These are phyloP conservation scores for Citropsis articulata DNA, from an alignment of 345 rosid genomes.

Conservation along the genomic window DNA sequence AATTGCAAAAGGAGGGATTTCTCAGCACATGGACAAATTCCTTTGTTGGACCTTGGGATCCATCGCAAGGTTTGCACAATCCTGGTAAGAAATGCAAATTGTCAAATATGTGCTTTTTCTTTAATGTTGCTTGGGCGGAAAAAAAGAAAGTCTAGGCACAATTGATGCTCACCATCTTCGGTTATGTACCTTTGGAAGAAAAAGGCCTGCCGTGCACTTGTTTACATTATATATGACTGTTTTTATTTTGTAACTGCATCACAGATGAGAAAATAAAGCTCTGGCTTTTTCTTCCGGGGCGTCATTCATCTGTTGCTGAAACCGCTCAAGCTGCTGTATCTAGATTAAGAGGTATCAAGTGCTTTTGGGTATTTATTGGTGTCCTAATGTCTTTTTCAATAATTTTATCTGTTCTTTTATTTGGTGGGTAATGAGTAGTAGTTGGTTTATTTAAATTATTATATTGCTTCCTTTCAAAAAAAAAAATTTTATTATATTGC, in stretches of 20 bases:
- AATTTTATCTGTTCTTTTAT: not conserved
- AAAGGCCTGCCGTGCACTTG: not conserved
- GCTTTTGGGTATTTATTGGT: not conserved
- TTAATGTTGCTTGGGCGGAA: not conserved
- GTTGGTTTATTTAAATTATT: not conserved
- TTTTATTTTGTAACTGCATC: conserved; percentile 6
- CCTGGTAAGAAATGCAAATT: conserved; percentile 64
- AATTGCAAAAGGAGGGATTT: conserved; percentile 84
- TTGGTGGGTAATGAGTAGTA: not conserved
- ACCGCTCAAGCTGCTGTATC: conserved; percentile 78
- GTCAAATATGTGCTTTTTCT: not conserved
- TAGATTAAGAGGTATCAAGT: conserved; percentile 72
- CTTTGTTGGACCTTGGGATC: conserved; percentile 99
- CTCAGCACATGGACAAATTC: conserved; percentile 96
- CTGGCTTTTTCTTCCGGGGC: conserved; percentile 97
- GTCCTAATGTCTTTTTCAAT: not conserved
- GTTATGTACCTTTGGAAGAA: not conserved
- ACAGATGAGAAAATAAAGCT: conserved; percentile 98
- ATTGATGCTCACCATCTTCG: conserved; percentile 6
- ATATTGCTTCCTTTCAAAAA: too few species aligned
- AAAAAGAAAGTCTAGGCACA: not conserved
- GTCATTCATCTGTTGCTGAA: conserved; percentile 61
- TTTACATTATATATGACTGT: conserved; percentile 1
- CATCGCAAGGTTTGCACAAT: conserved; percentile 95
- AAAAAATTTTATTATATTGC: not conserved